Percentiles rank a stretch among this genome's conserved stretches.
Conservation (phyloP, 805 yeast species). For the Candida bentonensis region DNA sequence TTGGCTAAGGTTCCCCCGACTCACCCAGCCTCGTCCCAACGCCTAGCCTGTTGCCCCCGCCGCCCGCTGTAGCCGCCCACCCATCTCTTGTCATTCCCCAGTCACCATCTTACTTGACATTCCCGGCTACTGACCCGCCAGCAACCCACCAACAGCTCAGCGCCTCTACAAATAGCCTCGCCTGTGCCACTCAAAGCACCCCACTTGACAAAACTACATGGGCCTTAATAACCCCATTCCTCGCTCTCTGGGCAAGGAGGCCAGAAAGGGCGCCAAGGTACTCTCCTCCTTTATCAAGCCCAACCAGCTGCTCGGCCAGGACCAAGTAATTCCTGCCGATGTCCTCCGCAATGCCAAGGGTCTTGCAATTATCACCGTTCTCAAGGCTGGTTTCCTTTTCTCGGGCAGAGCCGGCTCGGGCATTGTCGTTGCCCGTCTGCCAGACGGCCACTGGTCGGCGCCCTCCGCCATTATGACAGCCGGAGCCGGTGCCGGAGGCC, state of each 20-base stretch:
- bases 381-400: slow-evolving; percentile 91
- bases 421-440: slow-evolving; percentile 80
- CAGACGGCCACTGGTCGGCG: slow-evolving; percentile 95
- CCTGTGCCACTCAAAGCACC: no score
- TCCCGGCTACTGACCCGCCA: no score
- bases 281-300: slow-evolving; percentile 87
- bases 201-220: no score
- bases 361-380: slow-evolving; percentile 79
- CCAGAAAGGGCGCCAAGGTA: slow-evolving; percentile 87
- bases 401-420: slow-evolving; percentile 98
- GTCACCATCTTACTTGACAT: no score
- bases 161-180: no score
- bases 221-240: slow-evolving; percentile 93
- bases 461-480: slow-evolving; percentile 93
- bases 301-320: slow-evolving; percentile 82
- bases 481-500: slow-evolving; percentile 99
- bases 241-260: slow-evolving; percentile 72
- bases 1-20: no score
- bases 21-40: no score
- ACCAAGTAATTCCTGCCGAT: slow-evolving; percentile 75
- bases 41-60: no score
- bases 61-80: no score
- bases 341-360: slow-evolving; percentile 85
- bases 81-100: no score
- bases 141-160: no score